These are phyloP conservation scores for Vigna unguiculata DNA, from an alignment of 306 rosid species.

Conservation along the genomic window DNA sequence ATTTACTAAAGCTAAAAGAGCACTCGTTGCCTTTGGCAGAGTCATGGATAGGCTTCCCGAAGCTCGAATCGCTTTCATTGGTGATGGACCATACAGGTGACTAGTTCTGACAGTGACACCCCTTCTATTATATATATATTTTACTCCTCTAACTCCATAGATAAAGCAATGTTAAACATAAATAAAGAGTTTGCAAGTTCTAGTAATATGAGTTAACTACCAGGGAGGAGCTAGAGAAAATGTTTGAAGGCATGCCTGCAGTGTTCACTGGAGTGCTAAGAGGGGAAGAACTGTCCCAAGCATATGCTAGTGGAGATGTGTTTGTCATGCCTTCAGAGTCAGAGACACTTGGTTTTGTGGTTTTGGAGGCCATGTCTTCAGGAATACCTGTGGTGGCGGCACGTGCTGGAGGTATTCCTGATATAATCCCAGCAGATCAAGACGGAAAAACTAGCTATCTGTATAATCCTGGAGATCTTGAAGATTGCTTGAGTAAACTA, in stretches of 20 bases:
- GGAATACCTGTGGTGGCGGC: conserved; percentile 95
- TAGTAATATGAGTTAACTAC: conserved; percentile 34
- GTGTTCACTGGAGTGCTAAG: conserved; percentile 95
- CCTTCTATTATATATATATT: background rate
- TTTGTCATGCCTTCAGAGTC: conserved; percentile 98
- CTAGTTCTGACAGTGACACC: conserved; percentile 23
- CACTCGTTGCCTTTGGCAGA: conserved; percentile 50
- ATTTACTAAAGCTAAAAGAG: conserved; percentile 13
- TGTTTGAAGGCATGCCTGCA: conserved; percentile 90
- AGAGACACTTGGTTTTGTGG: conserved; percentile 95
- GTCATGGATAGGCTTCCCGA: conserved; percentile 93
- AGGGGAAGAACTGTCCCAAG: conserved; percentile 96
- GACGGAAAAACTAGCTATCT: conserved; percentile 89
- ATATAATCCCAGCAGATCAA: conserved; percentile 84
- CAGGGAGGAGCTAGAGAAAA: conserved; percentile 90
- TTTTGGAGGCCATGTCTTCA: conserved; percentile 96
- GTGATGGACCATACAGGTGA: conserved; percentile 98
- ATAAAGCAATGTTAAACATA: conserved; percentile 25
- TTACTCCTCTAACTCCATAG: conserved; percentile 5
- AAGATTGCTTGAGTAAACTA: conserved; percentile 87
- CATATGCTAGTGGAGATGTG: conserved; percentile 92
- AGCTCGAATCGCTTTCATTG: conserved; percentile 87
- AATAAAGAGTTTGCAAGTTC: conserved; percentile 3
- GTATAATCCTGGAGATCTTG: conserved; percentile 68
- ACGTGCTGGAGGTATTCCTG: conserved; percentile 96